Base-by-base conservation (phyloP, 2,329 filamentous ascomycete genomes). In the Colletotrichum echinochloae region DNA sequence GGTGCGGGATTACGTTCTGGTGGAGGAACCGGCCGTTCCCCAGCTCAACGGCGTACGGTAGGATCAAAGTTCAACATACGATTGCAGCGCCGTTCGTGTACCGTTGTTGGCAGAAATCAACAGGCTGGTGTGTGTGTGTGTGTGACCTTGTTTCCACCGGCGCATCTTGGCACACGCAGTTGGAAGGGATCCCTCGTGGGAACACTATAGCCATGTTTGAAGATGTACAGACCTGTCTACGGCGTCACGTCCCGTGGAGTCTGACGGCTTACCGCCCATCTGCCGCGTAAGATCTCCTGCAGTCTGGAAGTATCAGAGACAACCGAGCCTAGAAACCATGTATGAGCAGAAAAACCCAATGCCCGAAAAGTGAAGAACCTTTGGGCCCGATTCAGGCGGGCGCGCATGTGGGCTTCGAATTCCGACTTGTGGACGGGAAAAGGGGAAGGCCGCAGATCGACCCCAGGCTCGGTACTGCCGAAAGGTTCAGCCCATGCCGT, bases 1-100 rank as follows among this genome's bases (percentile, higher is more conserved):
- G 18, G 94, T 98, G 5, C 89, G 92, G 76, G 95, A 98, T 78
- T 98, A 85, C 83, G 86, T 86, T 1, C 77, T 89, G 70, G 79
- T 81, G 3, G 78, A 82, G n/a, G 78, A 78, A 35, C 78, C 68
- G 5, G 70, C 73, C 1, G 33, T 46, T 39, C 52, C 68, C n/a
- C 68, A 60, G 52, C 70, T 85, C 14, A 87, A 88, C 66, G 85
- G 86, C 6, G 73, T 78, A 39, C 74, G 76, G 66, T 81, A 73
- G 72, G 54, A 59, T 33, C 2, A 52, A 12, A 5, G 16, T 28
- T 46, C n/a, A 62, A 30, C 23, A 28, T 18, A 55, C n/a, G 18
- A 60, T 18, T 35, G 16, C 20, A 8, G 12, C 9, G 18, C 12
- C 46, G n/a, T n/a, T 12, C 14, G 33, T 39, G 12, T 18, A 20